A percentile compares a stretch with the other conserved stretches of the same genome.
Evolutionary conservation across 257 asterid species (phyloP).

Genomic region (Leptodermis oblonga): DNA sequence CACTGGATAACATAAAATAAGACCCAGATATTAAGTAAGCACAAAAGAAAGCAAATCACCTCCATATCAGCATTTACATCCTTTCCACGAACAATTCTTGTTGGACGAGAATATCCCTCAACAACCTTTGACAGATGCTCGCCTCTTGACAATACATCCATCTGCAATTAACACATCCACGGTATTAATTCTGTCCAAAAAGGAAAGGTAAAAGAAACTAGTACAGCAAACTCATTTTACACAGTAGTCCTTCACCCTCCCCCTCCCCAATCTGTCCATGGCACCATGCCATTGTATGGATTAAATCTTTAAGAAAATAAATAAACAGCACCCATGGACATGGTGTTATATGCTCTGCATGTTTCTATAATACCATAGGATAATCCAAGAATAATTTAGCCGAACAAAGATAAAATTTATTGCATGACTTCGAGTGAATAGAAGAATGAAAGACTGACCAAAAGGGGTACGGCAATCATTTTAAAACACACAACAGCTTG

Average conservation of each 20-base stretch:
- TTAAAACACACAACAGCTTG: background rate
- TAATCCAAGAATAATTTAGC: background rate
- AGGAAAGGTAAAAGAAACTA: background rate
- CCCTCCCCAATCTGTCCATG: background rate
- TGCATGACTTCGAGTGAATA: background rate
- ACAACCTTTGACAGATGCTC: slow-evolving; percentile 65
- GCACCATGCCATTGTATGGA: background rate
- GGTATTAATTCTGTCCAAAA: background rate
- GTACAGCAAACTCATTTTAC: background rate
- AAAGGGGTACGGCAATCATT: background rate
- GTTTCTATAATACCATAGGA: background rate
- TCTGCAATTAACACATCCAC: slow-evolving; percentile 34
- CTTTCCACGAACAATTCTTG: slow-evolving; percentile 92
- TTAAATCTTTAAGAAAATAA: background rate
- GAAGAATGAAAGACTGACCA: background rate
- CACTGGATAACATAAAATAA: background rate
- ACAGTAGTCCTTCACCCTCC: background rate
- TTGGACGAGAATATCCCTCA: slow-evolving; percentile 98
- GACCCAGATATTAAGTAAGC: background rate
- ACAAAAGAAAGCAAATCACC: slow-evolving; percentile 37
- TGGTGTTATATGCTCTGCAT: background rate
- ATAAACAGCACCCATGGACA: too few relatives aligned
- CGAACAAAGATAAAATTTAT: background rate
- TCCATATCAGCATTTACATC: slow-evolving; percentile 50
- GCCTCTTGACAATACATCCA: slow-evolving; percentile 68